These are phyloP conservation scores for Verticillium tricorpus DNA, from an alignment of 2,329 filamentous ascomycete genomes.

Conservation along the genomic window DNA sequence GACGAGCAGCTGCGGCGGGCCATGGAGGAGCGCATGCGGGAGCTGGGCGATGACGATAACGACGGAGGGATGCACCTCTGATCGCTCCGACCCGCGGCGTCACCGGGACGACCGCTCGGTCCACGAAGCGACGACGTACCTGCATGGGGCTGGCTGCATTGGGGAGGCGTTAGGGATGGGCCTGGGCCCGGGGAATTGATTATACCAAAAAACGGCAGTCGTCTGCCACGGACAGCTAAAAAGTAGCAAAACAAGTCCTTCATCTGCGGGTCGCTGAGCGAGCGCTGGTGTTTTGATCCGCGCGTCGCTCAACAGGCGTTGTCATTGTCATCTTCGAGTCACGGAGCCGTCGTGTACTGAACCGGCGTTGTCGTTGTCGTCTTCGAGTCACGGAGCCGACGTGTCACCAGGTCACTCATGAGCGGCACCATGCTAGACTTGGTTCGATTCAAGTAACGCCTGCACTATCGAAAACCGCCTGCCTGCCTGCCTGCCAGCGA, in stretches of 20 bases:
- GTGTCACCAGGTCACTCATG: not conserved
- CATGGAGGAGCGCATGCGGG: slow-evolving; percentile 50
- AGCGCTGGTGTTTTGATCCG: no score
- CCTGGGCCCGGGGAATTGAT: not conserved
- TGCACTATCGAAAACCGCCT: not conserved
- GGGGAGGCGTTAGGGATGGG: slow-evolving; percentile 1
- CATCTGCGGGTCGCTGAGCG: no score
- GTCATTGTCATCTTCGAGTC: not conserved
- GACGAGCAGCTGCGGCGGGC: slow-evolving; percentile 56
- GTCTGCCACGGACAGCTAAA: not conserved
- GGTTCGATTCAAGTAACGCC: not conserved
- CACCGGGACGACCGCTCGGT: not conserved
- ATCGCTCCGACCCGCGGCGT: slow-evolving; percentile 9
- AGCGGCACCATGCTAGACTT: not conserved
- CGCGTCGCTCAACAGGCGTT: no score
- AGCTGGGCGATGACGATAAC: slow-evolving; percentile 36
- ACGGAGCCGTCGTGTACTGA: not conserved
- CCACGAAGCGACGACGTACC: not conserved
- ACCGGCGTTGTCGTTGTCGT: no score
- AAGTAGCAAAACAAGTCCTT: no score
- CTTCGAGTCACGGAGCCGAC: not conserved
- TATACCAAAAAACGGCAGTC: not conserved
- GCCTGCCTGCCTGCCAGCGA: not conserved
- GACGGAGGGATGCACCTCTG: slow-evolving; percentile 61
- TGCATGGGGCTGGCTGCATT: not conserved